Conservation (phyloP, 495 filamentous ascomycete genomes). For the Hypoxylon subgilvum region DNA sequence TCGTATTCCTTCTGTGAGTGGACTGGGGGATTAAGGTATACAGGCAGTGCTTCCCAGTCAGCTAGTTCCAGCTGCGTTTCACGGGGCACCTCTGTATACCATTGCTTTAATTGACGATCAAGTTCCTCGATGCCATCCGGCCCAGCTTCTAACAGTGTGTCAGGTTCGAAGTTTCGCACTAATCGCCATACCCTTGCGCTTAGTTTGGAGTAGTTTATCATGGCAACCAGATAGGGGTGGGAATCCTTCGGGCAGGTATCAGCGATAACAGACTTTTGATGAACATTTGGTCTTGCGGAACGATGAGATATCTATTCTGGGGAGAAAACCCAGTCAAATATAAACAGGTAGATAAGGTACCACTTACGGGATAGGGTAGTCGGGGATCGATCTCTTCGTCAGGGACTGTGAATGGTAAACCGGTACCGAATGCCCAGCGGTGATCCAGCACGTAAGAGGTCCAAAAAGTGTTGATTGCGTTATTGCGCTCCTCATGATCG, state of each 20-base stretch:
- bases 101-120: slow-evolving; percentile 77
- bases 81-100: slow-evolving; percentile 64
- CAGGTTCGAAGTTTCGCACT: slow-evolving; percentile 61
- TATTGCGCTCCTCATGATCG: slow-evolving; percentile 66
- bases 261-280: slow-evolving; percentile 3
- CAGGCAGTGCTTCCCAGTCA: slow-evolving; percentile 41
- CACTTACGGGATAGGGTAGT: slow-evolving; percentile 75
- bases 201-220: slow-evolving; percentile 78
- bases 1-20: slow-evolving; percentile 49
- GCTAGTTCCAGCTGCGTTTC: slow-evolving; percentile 43
- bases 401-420: slow-evolving; percentile 79
- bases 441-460: slow-evolving; percentile 78
- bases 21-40: slow-evolving; percentile 35
- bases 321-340: not conserved
- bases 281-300: too few species aligned
- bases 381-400: slow-evolving; percentile 83
- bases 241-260: slow-evolving; percentile 59
- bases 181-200: slow-evolving; percentile 80
- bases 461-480: slow-evolving; percentile 77
- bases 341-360: too few species aligned
- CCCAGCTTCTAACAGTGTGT: slow-evolving; percentile 58
- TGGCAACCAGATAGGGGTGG: slow-evolving; percentile 73
- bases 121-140: slow-evolving; percentile 73
- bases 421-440: slow-evolving; percentile 81
- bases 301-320: not conserved